Evolutionary conservation across 805 yeast genomes (phyloP), one percentile per base, ranked within the genome.

Genomic region (Yarrowia sp.): DNA sequence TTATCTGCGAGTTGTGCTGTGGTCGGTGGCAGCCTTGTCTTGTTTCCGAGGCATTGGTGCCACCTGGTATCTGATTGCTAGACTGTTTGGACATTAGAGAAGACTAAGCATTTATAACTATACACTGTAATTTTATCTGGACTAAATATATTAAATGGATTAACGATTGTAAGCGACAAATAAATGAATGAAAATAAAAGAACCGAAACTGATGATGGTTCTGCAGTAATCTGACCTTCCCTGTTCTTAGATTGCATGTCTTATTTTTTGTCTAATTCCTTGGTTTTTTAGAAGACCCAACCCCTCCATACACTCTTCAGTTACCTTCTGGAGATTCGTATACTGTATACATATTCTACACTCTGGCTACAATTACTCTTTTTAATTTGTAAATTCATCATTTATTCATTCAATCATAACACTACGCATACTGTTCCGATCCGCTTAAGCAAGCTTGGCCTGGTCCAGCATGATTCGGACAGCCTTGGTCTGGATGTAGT

Each of bases 21-120:
- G 98, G 97, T 78, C 92, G 41, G 98, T 93, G 47, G 97, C 97
- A 4, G 89, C 87, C 32, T 83, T 91, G 81, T 97, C 98, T 0
- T 81, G 87, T 7, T 87, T 90, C 74, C 80, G 98, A 68, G 88
- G 93, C 69, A 60, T 87, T 32, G 97, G 98, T 1, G 85, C 96
- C 69, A 74, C 82, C 1, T 72, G 83, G 43, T 93, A 86, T 73
- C 76, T 90, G 72, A 62, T 80, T 65, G 69, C 68, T 68, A 71
- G 75, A 58, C 60, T 74, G 18, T 67, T 77, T 64, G 72, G 77
- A 5, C 68, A 70, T 35, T 75, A 48, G 17, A 22, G 5, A 22
- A 5, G 28, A 22, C 28, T 22, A 22, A 22, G 28, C 28, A 22
- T 22, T 22, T 41, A 41, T 41, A 41, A 9, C 15, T 14, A 14